These are phyloP conservation scores for Copromyces sp. DNA, from an alignment of 495 filamentous ascomycete species.

Conservation along the genomic window DNA sequence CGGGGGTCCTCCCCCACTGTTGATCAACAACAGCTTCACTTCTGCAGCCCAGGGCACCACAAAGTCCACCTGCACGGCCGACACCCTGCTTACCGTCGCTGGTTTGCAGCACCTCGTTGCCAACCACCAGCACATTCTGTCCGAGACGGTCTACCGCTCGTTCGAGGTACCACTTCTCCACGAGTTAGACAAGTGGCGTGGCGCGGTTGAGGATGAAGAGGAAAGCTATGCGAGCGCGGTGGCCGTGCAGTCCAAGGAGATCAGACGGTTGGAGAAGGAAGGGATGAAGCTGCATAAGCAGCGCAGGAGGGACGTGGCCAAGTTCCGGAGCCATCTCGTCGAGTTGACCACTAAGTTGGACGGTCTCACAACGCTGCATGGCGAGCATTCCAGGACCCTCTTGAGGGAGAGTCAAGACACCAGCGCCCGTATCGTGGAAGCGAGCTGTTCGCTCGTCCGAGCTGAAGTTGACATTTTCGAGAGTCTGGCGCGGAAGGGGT, in stretches of 20 bases:
- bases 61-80: conserved; percentile 47
- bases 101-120: conserved; percentile 56
- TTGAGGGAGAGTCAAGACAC: conserved; percentile 50
- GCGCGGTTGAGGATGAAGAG: conserved; percentile 48
- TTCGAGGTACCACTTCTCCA: conserved; percentile 57
- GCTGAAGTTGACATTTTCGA: conserved; percentile 60
- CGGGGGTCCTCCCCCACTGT: conserved; percentile 4
- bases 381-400: conserved; percentile 44
- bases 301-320: conserved; percentile 40
- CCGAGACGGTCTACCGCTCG: conserved; percentile 51
- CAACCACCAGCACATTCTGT: conserved; percentile 55
- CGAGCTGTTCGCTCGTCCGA: conserved; percentile 48
- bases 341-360: conserved; percentile 50
- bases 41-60: conserved; percentile 16
- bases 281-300: conserved; percentile 47
- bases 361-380: conserved; percentile 47
- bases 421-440: conserved; percentile 46
- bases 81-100: conserved; percentile 45
- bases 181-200: conserved; percentile 51
- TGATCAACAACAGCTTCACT: conserved; percentile 34
- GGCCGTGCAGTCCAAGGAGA: conserved; percentile 40
- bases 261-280: conserved; percentile 49
- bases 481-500: conserved; percentile 51
- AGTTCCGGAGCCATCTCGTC: conserved; percentile 45
- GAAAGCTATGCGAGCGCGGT: conserved; percentile 44